Conservation (phyloP, 192 early-diverging fungal species). For the Podochytrium sp. region DNA sequence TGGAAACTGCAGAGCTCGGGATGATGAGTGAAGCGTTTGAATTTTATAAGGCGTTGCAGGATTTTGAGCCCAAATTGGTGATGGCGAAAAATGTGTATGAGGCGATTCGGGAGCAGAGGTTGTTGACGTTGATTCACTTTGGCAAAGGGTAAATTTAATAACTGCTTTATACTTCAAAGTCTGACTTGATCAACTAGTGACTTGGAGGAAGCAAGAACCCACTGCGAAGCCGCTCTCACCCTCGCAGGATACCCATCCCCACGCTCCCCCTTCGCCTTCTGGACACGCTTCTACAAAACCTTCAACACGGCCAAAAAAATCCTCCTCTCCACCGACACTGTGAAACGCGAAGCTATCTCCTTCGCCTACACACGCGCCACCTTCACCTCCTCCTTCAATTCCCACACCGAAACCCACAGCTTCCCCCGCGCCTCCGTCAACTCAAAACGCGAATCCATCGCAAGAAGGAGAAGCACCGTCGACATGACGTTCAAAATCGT, state of each 20-base stretch:
- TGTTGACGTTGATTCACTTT: constrained; percentile 23
- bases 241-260: constrained; percentile 11
- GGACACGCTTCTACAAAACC: too few species aligned
- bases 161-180: not conserved
- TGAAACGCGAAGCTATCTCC: too few species aligned
- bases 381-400: not conserved
- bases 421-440: too few species aligned
- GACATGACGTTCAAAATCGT: constrained; percentile 1
- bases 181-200: not conserved
- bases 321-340: too few species aligned
- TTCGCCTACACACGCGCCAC: too few species aligned
- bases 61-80: constrained; percentile 1
- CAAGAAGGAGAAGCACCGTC: too few species aligned
- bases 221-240: not conserved
- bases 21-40: constrained; percentile 26
- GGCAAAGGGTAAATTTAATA: constrained; percentile 6
- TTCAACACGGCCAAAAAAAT: too few species aligned
- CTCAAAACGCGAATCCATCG: too few species aligned
- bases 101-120: constrained; percentile 16
- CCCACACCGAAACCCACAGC: not conserved
- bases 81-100: constrained; percentile 23
- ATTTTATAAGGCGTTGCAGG: constrained; percentile 23
- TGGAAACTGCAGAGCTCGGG: constrained; percentile 25
- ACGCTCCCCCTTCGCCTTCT: too few species aligned
- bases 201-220: not conserved